Evolutionary conservation across 495 filamentous ascomycete species (phyloP), one percentile per base, ranked within the genome.

Genomic region (Delitschia confertaspora): DNA sequence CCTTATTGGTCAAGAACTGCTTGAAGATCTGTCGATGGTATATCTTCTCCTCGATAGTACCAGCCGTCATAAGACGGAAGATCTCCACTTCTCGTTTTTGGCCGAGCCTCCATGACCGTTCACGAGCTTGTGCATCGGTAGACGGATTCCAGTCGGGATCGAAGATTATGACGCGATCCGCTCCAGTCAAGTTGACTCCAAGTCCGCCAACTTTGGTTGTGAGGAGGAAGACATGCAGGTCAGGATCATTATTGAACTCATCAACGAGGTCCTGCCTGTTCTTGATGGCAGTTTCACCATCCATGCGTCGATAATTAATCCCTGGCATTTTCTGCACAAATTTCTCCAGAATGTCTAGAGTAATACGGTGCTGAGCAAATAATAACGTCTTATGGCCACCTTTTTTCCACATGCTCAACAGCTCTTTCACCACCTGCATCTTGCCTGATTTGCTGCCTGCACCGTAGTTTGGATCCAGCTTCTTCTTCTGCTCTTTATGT

Each of bases 61-160:
- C 88, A 2, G 86, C 85, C n/a, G 85, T 91, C 83, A 98, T 88
- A 27, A 98, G 69, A 18, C 91, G 82, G 61, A 91, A 98, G 22
- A 98, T 88, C 0, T 81, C 88, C 14, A 98, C 91, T 33, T 93
- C 84, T 34, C 80, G 79, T 58, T 88, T 95, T 64, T 98, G 91
- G 3, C 91, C 91, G 8, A 98, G 70, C 29, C 91, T 76, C 91
- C 91, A 96, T 17, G 91, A 89, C 42, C 91, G 76, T 64, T 98
- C 91, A n/a, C 89, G 79, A 3, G 91, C 91, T 59, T 98, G 89
- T 20, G 89, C 68, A 55, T 95, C 88, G 1, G 85, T 95, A 1
- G 85, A 91, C 7, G 86, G 87, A 60, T 98, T 95, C 91, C 91
- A 98, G 60, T 98, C 89, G 0, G 91, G 91, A 57, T 98, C 91